Base-by-base conservation (phyloP, 805 yeast species). In the Komagataella kurtzmanii region DNA sequence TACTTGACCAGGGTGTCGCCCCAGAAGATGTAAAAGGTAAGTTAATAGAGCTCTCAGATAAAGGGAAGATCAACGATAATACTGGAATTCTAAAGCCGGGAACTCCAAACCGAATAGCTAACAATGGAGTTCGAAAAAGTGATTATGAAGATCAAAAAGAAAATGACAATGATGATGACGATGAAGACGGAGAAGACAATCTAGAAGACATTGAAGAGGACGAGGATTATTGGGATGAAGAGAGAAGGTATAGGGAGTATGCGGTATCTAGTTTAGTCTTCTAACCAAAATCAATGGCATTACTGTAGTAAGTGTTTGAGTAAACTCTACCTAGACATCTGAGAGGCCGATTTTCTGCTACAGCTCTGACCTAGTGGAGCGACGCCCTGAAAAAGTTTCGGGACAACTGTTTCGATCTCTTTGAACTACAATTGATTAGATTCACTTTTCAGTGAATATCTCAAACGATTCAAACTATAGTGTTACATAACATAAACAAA, bases 41-140 rank as follows among this genome's bases (percentile, higher is more conserved):
- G 44, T 52, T 85, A 7, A 61, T 75, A n/a, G 70, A 70, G 1
- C 54, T 72, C 53, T 70, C 85, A 1, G 69, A 80, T 1, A 62
- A 64, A 44, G 76, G 73, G 45, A 68, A 69, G 2, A 76, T 86
- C 23, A 71, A 78, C 3, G 61, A 68, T 44, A 61, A 70, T 6
- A 74, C 79, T 1, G 55, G 79, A 7, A 56, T 72, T 7, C 60
- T 75, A 12, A 72, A 76, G 54, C 72, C 76, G 2, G 72, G 73
- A 14, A 80, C 85, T 1, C 89, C 89, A 0, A 85, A 85, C 59
- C 63, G 73, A 52, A 69, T 85, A 43, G 79, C 62, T 1, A 61
- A 60, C 30, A 66, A 62, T 54, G 65, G 65, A 1, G 24, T 59
- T 49, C 8, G 44, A 24, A 14, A 47, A 59, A 10, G 48, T 17